phyloP scores from a whole-genome alignment of 2,329 filamentous ascomycete species.

The Rachicladosporium sp. region DNA sequence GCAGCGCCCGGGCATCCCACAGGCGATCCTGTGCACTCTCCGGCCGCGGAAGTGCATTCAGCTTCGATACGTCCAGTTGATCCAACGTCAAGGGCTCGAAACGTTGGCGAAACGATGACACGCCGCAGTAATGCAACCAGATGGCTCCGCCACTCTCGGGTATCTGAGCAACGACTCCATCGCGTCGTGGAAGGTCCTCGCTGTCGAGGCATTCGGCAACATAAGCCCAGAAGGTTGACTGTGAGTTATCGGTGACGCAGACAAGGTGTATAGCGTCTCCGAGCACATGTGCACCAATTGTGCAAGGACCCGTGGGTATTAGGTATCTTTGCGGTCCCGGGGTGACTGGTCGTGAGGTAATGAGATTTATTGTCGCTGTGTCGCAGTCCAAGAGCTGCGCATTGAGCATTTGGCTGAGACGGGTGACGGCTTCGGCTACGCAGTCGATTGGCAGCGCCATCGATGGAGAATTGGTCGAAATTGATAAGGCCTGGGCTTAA shows the following conservation, averaged over 20 bases:
- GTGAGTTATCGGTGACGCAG: constrained; percentile 10
- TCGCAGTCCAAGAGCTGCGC: too few relatives aligned
- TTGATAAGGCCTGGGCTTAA: too few relatives aligned
- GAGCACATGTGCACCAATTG: constrained; percentile 6
- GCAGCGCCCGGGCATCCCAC: too few relatives aligned
- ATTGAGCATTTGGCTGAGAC: too few relatives aligned
- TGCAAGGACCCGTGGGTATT: constrained; percentile 7
- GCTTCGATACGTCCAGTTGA: too few relatives aligned
- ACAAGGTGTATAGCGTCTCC: constrained; percentile 11
- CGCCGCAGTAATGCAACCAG: constrained; percentile 4
- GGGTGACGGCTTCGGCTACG: too few relatives aligned
- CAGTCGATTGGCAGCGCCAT: too few relatives aligned
- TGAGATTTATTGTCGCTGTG: too few relatives aligned
- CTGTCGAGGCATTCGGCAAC: constrained; percentile 9
- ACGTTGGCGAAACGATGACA: background rate
- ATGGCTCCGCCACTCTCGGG: background rate
- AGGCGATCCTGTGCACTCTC: too few relatives aligned
- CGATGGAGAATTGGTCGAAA: too few relatives aligned
- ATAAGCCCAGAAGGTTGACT: constrained; percentile 11
- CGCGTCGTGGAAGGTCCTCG: constrained; percentile 3
- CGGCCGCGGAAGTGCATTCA: too few relatives aligned
- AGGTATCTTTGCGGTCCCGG: constrained; percentile 5
- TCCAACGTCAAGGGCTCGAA: too few relatives aligned
- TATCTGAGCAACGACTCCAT: constrained; percentile 1
- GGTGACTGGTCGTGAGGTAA: background rate